These are phyloP conservation scores for Penicillium sp. DNA, from an alignment of 2,329 filamentous ascomycete genomes.

Conservation along the genomic window DNA sequence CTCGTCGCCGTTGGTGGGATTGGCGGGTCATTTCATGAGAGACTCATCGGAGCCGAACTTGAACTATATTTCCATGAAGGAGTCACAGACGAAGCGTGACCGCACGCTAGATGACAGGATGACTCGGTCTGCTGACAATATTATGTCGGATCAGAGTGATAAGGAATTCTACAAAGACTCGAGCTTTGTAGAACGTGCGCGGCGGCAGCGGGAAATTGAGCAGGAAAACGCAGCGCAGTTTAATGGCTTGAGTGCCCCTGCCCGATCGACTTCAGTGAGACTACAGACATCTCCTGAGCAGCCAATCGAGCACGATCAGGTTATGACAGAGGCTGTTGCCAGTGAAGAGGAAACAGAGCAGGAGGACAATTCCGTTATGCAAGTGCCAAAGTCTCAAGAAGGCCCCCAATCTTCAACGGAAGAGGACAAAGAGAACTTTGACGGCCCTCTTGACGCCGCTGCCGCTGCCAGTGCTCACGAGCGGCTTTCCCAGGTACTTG, in stretches of 20 bases:
- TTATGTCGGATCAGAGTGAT: conserved; percentile 40
- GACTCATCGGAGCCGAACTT: conserved; percentile 45
- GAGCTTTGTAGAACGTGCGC: conserved; percentile 37
- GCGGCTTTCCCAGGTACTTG: conserved; percentile 41
- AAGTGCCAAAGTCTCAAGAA: conserved; percentile 32
- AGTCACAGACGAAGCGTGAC: conserved; percentile 48
- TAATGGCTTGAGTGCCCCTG: conserved; percentile 36
- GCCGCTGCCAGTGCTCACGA: conserved; percentile 39
- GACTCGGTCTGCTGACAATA: conserved; percentile 38
- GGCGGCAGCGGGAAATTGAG: conserved; percentile 36
- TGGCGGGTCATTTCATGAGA: conserved; percentile 35
- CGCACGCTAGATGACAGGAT: conserved; percentile 33
- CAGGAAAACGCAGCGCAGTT: conserved; percentile 39
- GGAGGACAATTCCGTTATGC: conserved; percentile 41
- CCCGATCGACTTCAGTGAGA: conserved; percentile 18
- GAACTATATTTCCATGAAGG: conserved; percentile 49
- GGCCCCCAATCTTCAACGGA: conserved; percentile 34
- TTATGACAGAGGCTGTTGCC: conserved; percentile 24
- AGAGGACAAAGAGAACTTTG: conserved; percentile 52
- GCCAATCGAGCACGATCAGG: conserved; percentile 10
- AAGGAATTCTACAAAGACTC: conserved; percentile 48
- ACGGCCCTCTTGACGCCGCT: conserved; percentile 30
- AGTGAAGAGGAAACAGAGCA: conserved; percentile 52
- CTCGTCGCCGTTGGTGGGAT: conserved; percentile 41
- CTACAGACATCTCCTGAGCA: conserved; percentile 6